Base-by-base conservation (phyloP, 768 basidiomycete species). In the Russula lepida region DNA sequence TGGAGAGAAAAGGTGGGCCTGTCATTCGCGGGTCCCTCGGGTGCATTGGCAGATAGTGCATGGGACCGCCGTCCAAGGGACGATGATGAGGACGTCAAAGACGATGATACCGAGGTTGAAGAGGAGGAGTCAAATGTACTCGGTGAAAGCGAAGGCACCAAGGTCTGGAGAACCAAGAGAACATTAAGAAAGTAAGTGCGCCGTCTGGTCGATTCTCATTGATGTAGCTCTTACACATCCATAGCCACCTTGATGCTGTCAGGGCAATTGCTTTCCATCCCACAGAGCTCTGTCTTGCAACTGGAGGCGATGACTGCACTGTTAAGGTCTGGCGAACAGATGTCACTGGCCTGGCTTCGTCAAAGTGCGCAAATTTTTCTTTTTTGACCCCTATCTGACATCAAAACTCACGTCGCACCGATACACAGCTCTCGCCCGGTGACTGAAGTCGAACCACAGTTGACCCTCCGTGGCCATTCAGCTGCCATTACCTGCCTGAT, bases 311-410 rank as follows among this genome's bases (percentile, higher is more conserved):
- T 70, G 97, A 99, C 70, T 90, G 84, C 71, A 94, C 92, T 7
- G 86, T 98, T 57, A 99, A 99, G 73, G 82, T 98, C 55, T 99
- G 97, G 97, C 81, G 91, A 59, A 82, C 92, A 76, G 91, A 95
- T 66, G 81, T 88, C 17, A 76, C 84, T 43, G 79, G 82, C 66
- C 76, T 94, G 61, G 80, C 90, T 32, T 87, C 88, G 46, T 84
- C 85, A 58, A 81, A 81, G 92, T 94, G 75, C 71, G 91, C 83
- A 46, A 55, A 63, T 41, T 54, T 58, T 68, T 61, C 49, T 33
- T 35, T 50, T 57, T 60, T 35, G 55, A 39, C 3, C 6, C 9
- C 53, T 35, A 33, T 50, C 54, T 19, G 46, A 27, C 39, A 43
- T 55, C 21, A 50, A 21, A 25, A 41, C 52, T 57, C 51, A 64